Conservation (phyloP, 306 rosid species). For the Alnus glutinosa region DNA sequence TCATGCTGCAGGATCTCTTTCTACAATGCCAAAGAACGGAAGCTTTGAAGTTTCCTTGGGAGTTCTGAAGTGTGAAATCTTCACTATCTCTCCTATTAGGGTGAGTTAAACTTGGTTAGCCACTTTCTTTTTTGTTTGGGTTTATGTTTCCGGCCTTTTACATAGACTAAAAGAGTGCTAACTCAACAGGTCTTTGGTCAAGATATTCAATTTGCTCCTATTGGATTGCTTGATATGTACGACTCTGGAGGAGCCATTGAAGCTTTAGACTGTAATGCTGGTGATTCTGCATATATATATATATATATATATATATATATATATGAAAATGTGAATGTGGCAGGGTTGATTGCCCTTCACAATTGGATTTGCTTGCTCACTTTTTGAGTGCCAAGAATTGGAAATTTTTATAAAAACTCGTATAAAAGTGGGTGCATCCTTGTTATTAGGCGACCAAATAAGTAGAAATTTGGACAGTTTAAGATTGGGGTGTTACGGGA, state of each 20-base stretch:
- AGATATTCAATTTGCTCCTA: conserved; percentile 49
- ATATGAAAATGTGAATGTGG: too few species aligned
- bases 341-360: too few species aligned
- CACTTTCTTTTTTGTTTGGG: neutral
- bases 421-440: too few species aligned
- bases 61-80: conserved; percentile 58
- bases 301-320: neutral
- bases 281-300: conserved; percentile 16
- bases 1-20: conserved; percentile 49
- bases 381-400: too few species aligned
- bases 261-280: conserved; percentile 33
- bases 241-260: conserved; percentile 74
- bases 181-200: conserved; percentile 44
- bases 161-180: neutral
- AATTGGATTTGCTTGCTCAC: too few species aligned
- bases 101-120: conserved; percentile 24
- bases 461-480: too few species aligned
- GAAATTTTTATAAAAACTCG: too few species aligned
- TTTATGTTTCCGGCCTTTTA: neutral
- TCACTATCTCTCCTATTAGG: conserved; percentile 55
- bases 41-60: conserved; percentile 46
- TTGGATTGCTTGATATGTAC: conserved; percentile 70
- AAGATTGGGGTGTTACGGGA: too few species aligned
- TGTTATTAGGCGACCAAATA: too few species aligned
- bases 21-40: conserved; percentile 42